phyloP scores from a whole-genome alignment of 192 early-diverging fungal species.

The Backusella tuberculispora region DNA sequence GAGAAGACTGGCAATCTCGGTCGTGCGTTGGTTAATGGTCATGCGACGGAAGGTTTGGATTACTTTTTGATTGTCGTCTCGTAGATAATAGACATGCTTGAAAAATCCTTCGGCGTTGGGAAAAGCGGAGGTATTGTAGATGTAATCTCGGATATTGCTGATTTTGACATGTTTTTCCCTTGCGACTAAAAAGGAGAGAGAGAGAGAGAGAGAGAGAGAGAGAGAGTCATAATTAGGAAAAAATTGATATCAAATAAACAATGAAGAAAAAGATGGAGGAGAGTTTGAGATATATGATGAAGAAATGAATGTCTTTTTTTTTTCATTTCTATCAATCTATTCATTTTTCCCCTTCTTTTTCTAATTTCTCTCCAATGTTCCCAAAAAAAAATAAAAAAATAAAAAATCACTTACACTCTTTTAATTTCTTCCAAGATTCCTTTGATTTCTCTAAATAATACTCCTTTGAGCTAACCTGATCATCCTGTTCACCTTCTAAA shows the following conservation, averaged over 20 bases:
- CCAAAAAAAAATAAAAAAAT: no score
- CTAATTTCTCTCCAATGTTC: not conserved
- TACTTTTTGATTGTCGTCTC: constrained; percentile 39
- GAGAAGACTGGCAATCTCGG: constrained; percentile 56
- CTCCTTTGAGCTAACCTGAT: not conserved
- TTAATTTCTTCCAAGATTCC: constrained; percentile 29
- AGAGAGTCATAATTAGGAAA: not conserved
- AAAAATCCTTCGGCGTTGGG: constrained; percentile 57
- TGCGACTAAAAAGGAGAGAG: constrained; percentile 10
- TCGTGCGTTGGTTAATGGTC: constrained; percentile 52
- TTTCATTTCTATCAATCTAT: not conserved
- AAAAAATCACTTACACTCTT: constrained; percentile 24
- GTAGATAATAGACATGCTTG: constrained; percentile 58
- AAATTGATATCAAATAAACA: not conserved
- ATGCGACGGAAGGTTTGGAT: constrained; percentile 63
- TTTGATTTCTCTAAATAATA: constrained; percentile 10
- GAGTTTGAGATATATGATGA: no score
- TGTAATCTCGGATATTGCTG: constrained; percentile 30
- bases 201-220: not conserved
- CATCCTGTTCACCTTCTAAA: not conserved
- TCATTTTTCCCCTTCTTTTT: not conserved
- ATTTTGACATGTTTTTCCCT: constrained; percentile 28
- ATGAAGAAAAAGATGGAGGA: not conserved
- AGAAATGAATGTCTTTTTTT: no score
- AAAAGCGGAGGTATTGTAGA: constrained; percentile 20